Base-by-base conservation (phyloP, 306 rosid species). In the Hippophae gyantsensis region DNA sequence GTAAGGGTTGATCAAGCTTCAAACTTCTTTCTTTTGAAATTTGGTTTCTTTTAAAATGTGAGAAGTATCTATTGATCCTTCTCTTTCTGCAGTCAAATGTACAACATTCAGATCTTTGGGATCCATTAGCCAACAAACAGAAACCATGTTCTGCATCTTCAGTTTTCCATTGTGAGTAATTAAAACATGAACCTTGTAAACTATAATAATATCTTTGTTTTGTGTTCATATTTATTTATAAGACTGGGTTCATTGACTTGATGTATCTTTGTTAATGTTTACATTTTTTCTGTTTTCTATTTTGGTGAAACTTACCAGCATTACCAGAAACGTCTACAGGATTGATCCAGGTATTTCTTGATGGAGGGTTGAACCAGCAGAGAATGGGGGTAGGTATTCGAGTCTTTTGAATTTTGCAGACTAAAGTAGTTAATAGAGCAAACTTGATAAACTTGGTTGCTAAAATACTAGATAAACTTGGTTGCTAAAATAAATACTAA, bases 321-420 rank as follows among this genome's bases (percentile, higher is more conserved):
- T 68, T 88, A 68, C 89, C 94, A 5, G 88, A 77, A 70, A 72
- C 78, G 48, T 82, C 97, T 7, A 78, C 83, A 70, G 99, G 97
- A 64, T 88, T 78, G 67, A 72, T 93, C 65, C 97, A 93, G 59
- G 90, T 88, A 46, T 93, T 93, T 82, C 97, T 93, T 52, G 97
- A 93, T 77, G 99, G 99, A 57, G 99, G 99, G 27, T 67, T 93
- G 78, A 93, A 93, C 85, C 99, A 93, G 78, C 99, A 93, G 76
- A 86, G 97, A 67, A 93, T 93, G 99, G 99, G 99, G 96, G 99
- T 88, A 69, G 60, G 95, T 65, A 61, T 69, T 62, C 54, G 13
- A 71, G 57, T 48, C 43, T 42, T 2, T 32, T 32, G 38, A 32
- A 32, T 32, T 32, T 32, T 32, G 38, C 38, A 2, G 38, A 32